These are phyloP conservation scores for Pyrenophora seminiperda DNA, from an alignment of 2,329 filamentous ascomycete species.

Conservation along the genomic window DNA sequence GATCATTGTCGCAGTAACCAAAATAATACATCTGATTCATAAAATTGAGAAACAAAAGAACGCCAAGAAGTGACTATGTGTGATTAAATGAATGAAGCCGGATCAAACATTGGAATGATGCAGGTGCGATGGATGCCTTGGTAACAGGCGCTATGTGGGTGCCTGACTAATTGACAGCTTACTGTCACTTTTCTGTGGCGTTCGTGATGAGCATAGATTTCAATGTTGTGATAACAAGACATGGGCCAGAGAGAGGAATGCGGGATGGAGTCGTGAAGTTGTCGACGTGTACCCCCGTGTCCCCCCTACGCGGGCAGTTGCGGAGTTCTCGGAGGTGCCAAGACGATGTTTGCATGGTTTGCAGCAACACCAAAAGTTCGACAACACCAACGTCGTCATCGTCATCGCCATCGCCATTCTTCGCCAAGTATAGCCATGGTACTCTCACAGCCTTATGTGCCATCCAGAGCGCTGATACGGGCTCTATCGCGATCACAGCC, in stretches of 20 bases:
- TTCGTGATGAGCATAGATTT: background rate
- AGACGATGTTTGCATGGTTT: slow-evolving; percentile 24
- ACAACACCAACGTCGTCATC: background rate
- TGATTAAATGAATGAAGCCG: too few relatives aligned
- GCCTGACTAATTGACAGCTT: too few relatives aligned
- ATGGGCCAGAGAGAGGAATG: background rate
- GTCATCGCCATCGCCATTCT: background rate
- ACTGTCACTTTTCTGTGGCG: background rate
- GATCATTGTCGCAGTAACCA: too few relatives aligned
- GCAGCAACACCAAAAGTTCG: slow-evolving; percentile 14
- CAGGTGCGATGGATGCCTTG: too few relatives aligned
- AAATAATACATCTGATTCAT: too few relatives aligned
- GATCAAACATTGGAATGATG: too few relatives aligned
- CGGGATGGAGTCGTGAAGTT: background rate
- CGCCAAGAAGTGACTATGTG: too few relatives aligned
- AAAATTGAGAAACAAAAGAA: too few relatives aligned
- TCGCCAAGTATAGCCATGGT: slow-evolving; percentile 17
- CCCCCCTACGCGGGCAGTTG: slow-evolving; percentile 8
- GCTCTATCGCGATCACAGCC: slow-evolving; percentile 30
- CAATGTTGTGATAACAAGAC: too few relatives aligned
- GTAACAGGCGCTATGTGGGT: too few relatives aligned
- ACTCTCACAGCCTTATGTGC: slow-evolving; percentile 29
- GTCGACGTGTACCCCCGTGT: too few relatives aligned
- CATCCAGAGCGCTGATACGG: slow-evolving; percentile 33
- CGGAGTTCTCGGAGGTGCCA: slow-evolving; percentile 35